Conservation (phyloP, 2,329 filamentous ascomycete species). For the Arthrocladium fulminans region DNA sequence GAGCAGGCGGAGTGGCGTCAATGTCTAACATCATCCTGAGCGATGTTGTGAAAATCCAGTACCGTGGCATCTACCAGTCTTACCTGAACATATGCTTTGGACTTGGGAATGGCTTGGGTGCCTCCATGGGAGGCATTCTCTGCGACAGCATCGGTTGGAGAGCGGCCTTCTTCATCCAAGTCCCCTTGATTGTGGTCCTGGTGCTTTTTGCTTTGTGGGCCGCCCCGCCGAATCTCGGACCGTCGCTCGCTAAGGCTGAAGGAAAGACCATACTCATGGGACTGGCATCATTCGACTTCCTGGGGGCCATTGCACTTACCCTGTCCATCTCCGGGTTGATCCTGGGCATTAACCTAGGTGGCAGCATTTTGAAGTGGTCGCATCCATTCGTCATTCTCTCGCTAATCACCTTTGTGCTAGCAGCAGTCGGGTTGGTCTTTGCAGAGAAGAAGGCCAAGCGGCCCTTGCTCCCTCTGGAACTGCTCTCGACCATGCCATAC, state of each 20-base stretch:
- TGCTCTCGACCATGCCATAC: conserved; percentile 45
- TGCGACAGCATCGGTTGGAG: conserved; percentile 64
- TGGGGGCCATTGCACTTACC: conserved; percentile 47
- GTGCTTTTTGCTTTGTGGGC: conserved; percentile 35
- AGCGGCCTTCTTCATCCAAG: conserved; percentile 60
- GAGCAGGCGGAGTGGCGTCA: conserved; percentile 61
- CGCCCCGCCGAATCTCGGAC: conserved; percentile 41
- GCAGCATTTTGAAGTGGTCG: conserved; percentile 55
- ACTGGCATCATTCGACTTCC: conserved; percentile 49
- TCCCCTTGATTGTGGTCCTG: conserved; percentile 42
- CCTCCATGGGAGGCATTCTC: conserved; percentile 60
- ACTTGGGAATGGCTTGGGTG: conserved; percentile 40
- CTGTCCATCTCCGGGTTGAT: conserved; percentile 48
- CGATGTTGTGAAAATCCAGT: conserved; percentile 65
- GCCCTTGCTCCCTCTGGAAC: conserved; percentile 53
- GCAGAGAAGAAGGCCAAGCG: conserved; percentile 43
- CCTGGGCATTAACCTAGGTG: conserved; percentile 53
- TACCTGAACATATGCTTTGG: conserved; percentile 45
- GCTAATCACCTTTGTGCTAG: conserved; percentile 40
- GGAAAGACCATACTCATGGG: conserved; percentile 41
- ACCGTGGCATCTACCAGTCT: conserved; percentile 63
- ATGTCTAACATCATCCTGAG: conserved; percentile 63
- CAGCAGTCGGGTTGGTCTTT: conserved; percentile 45
- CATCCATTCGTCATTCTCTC: conserved; percentile 50
- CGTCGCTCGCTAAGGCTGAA: conserved; percentile 38